phyloP scores from a whole-genome alignment of 257 asterid species.

The Petrea volubilis region DNA sequence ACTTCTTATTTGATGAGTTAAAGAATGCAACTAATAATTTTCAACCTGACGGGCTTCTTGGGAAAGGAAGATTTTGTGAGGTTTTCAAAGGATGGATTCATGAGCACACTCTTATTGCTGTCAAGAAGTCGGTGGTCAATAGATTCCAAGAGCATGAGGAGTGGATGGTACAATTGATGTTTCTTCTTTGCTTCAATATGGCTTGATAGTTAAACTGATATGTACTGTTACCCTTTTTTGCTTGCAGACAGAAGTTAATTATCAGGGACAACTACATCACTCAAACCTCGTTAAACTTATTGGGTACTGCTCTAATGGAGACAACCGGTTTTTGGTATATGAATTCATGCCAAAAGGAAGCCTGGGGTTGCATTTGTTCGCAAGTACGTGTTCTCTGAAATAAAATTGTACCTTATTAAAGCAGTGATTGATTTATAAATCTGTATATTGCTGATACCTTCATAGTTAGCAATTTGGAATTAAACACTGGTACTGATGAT shows the following conservation, averaged over 20 bases:
- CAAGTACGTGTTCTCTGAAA: background rate
- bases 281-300: background rate
- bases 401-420: too few relatives aligned
- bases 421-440: background rate
- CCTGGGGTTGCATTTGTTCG: background rate
- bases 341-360: background rate
- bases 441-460: background rate
- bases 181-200: background rate
- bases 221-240: background rate
- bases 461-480: background rate
- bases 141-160: background rate
- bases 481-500: background rate
- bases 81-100: background rate
- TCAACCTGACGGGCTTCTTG: background rate
- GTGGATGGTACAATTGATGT: background rate
- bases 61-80: background rate
- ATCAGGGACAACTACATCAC: slow-evolving; percentile 3
- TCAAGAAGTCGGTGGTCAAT: background rate
- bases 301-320: background rate
- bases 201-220: background rate
- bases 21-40: background rate
- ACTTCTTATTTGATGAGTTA: background rate
- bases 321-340: background rate
- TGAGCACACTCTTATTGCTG: background rate
- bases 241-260: background rate